Evolutionary conservation across 2,329 filamentous ascomycete species (phyloP).

Genomic region (Boeremia lycopersici): DNA sequence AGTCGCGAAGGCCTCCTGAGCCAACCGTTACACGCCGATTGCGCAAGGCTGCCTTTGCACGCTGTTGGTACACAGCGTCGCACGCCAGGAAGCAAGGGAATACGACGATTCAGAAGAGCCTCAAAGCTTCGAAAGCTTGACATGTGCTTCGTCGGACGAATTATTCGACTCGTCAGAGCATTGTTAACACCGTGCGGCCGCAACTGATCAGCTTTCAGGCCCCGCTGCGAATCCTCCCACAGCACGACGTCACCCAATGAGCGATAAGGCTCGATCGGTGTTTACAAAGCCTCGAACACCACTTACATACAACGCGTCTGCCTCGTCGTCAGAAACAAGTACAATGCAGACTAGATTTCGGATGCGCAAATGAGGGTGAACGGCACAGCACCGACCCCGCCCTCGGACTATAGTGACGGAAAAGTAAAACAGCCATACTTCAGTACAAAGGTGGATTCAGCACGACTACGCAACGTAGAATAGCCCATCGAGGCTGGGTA

Average conservation of each 20-base stretch:
- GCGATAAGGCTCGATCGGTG: not conserved
- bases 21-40: not conserved
- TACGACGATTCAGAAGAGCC: not conserved
- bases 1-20: not conserved
- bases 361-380: not conserved
- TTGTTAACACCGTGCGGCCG: slow-evolving; percentile 1
- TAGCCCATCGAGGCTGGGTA: too few relatives aligned
- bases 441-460: too few relatives aligned
- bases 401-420: not conserved
- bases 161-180: not conserved
- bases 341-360: not conserved
- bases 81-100: not conserved
- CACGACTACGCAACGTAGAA: too few relatives aligned
- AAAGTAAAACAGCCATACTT: too few relatives aligned
- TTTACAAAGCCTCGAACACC: not conserved
- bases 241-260: not conserved
- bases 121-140: slow-evolving; percentile 1
- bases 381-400: not conserved
- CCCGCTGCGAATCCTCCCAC: not conserved
- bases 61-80: not conserved
- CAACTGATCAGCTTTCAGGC: not conserved
- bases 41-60: not conserved
- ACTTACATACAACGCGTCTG: not conserved
- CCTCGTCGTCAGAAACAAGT: not conserved
- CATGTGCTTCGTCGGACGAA: not conserved